phyloP scores from a whole-genome alignment of 352 stramenopile species.

The Globisporangium viniferum region DNA sequence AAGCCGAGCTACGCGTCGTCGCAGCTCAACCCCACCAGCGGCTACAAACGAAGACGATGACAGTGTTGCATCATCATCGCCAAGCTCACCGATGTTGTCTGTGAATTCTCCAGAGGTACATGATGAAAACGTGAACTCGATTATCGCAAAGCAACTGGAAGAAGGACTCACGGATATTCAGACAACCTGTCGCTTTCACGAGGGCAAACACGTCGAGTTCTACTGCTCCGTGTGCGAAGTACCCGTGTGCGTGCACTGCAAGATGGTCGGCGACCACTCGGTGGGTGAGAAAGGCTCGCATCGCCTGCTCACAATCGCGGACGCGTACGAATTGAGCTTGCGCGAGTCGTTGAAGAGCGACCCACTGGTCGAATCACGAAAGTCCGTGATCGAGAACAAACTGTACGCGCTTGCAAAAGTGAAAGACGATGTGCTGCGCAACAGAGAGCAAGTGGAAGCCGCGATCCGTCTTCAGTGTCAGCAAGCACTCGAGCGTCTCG shows the following conservation, averaged over 20 bases:
- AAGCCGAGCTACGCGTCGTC: constrained; percentile 24
- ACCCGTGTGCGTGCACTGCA: constrained; percentile 75
- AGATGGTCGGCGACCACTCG: constrained; percentile 80
- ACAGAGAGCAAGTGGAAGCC: constrained; percentile 43
- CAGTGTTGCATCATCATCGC: background rate
- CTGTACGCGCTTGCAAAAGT: constrained; percentile 34
- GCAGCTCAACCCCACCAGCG: constrained; percentile 32
- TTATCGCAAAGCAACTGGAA: constrained; percentile 51
- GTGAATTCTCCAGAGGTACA: constrained; percentile 4
- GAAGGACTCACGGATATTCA: constrained; percentile 31
- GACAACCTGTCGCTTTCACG: constrained; percentile 37
- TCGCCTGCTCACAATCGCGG: constrained; percentile 51
- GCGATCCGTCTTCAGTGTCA: constrained; percentile 54
- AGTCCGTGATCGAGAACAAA: constrained; percentile 58
- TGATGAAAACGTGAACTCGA: constrained; percentile 27
- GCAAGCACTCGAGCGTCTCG: constrained; percentile 39
- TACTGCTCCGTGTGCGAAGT: constrained; percentile 62
- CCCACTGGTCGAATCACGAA: constrained; percentile 62
- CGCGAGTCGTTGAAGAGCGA: constrained; percentile 62
- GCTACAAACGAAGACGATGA: constrained; percentile 1
- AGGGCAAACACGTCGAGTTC: constrained; percentile 68
- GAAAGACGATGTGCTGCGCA: constrained; percentile 33
- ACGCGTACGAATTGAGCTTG: constrained; percentile 67
- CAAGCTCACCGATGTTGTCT: background rate
- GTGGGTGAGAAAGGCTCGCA: constrained; percentile 75